Evolutionary conservation across 352 stramenopile species (phyloP), one percentile per base, ranked within the genome.

Genomic region (Phytophthora syringae): DNA sequence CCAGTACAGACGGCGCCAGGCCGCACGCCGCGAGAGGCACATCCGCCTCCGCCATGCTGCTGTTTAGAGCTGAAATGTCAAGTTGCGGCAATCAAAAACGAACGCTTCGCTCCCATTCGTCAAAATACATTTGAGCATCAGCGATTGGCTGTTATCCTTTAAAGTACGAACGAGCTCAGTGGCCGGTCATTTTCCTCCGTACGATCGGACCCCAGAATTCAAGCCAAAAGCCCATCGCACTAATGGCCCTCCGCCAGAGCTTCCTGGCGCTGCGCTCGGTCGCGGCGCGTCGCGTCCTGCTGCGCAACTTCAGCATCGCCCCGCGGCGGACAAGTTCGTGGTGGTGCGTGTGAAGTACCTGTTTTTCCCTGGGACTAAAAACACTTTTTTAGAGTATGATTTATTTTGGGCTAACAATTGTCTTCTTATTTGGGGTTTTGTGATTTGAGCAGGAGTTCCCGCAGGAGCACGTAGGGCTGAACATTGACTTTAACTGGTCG

Each of bases 401-500:
- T n/a, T n/a, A n/a, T n/a, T n/a, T n/a, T n/a, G 57, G 5, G 37
- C 34, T 54, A 56, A 42, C 25, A 59, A 32, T 22, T 27, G 27
- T 61, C 15, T 44, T 48, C 9, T 22, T 40, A 44, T 34, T 42
- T 42, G 36, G 13, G 32, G 52, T 12, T 57, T 62, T 27, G 53
- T 51, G 18, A 36, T 27, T 16, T 22, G 32, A 70, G 62, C 36
- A 92, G 83, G 76, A 90, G n/a, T 82, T 93, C 32, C 86, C 86
- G 5, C 55, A 92, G 58, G 81, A 93, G 68, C 82, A 87, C 64
- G 86, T 93, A 21, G 86, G 81, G 3, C 71, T 93, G 12, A 87
- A 93, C 74, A 92, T 93, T 30, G 84, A 95, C 60, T 93, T 95
- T 59, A 95, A 95, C 70, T 95, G 86, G 86, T 93, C 84, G 55